These are phyloP conservation scores for Raffaelea arxii DNA, from an alignment of 2,329 filamentous ascomycete species.

Conservation along the genomic window DNA sequence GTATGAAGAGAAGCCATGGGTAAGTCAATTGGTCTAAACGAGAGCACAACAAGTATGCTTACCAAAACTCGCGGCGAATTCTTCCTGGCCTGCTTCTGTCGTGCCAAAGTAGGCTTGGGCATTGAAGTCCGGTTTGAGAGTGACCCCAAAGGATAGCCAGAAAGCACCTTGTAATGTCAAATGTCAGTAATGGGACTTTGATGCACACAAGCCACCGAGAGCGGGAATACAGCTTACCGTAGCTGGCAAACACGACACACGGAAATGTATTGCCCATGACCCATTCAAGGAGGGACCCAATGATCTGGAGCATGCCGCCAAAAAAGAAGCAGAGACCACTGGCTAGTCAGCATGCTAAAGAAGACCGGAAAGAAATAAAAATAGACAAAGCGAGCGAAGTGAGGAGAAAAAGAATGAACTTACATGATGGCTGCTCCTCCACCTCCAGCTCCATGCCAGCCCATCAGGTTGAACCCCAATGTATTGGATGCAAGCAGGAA, in stretches of 20 bases:
- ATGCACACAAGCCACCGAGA: too few relatives aligned
- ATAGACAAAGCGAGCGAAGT: neutral
- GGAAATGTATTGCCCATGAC: neutral
- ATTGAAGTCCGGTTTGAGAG: neutral
- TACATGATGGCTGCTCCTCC: neutral
- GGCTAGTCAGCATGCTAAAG: too few relatives aligned
- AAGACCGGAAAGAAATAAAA: too few relatives aligned
- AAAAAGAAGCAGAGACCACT: neutral
- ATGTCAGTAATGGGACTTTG: too few relatives aligned
- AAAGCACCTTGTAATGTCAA: too few relatives aligned
- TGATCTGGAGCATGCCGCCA: neutral
- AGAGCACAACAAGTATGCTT: neutral
- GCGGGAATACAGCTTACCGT: too few relatives aligned
- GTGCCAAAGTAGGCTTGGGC: neutral
- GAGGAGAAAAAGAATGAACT: neutral
- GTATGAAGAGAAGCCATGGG: neutral
- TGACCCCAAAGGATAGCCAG: neutral
- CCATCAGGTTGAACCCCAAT: neutral
- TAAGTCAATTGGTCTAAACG: neutral
- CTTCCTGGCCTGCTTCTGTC: neutral
- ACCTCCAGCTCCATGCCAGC: neutral
- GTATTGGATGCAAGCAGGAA: neutral
- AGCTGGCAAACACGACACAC: neutral
- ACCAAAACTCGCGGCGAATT: neutral
- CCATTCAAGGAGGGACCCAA: neutral